Evolutionary conservation across 345 rosid genomes (phyloP), one percentile per base, ranked within the genome.

Genomic region (Linum tenue): DNA sequence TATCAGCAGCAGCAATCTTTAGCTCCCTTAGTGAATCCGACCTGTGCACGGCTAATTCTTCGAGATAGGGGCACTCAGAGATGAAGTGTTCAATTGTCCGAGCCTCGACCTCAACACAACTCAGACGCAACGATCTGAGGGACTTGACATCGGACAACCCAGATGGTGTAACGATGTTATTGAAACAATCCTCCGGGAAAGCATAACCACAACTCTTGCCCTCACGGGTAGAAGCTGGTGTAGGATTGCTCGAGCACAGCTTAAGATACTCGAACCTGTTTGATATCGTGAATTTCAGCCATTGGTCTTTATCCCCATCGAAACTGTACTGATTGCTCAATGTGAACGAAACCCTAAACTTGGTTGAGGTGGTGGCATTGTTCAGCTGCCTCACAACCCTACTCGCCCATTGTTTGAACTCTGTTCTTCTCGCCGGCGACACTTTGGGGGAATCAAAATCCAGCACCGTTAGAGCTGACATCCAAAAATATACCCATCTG

Each of bases 401-500:
- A 37, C 53, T 60, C 51, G 65, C 69, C 64, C 65, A 48, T 15
- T 64, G 8, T 10, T 59, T 41, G 39, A 64, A 65, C 39, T 41
- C 44, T 3, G 7, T 41, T 41, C 65, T n/a, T n/a, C n/a, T n/a
- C n/a, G n/a, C n/a, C n/a, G n/a, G n/a, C 5, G 3, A 3, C 44
- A 41, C 3, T 50, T 5, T 5, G 10, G 51, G 39, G 37, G 5
- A 17, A 58, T 14, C 60, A 70, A 70, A 64, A 9, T 50, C 50
- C 48, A 70, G 51, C 1, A 50, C 59, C 44, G 7, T 3, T 58
- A 15, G 15, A 2, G 69, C 59, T 5, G 37, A 70, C 48, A 39
- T 55, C 74, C 74, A 70, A 39, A 64, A 59, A 35, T 59, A 1
- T 17, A 59, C 51, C 74, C 74, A 70, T 31, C 69, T 70, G 37